Conservation (phyloP, 2,329 filamentous ascomycete species). For the Colletotrichum coccodes region DNA sequence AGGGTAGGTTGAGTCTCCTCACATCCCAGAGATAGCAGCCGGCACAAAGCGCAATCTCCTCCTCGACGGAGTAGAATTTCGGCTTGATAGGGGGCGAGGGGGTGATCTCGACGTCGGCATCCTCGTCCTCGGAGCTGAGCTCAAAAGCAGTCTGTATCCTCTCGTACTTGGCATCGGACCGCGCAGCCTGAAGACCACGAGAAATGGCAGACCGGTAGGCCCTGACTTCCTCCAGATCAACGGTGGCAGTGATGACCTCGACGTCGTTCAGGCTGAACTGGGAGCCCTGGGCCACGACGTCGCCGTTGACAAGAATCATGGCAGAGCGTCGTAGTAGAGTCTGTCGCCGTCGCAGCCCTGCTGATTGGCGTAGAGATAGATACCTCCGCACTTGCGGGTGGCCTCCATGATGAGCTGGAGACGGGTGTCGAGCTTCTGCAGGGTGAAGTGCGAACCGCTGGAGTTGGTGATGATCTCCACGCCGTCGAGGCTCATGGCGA, state of each 20-base stretch:
- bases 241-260: slow-evolving; percentile 72
- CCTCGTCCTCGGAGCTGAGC: slow-evolving; percentile 46
- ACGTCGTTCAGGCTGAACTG: slow-evolving; percentile 65
- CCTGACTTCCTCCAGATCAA: slow-evolving; percentile 78
- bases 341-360: slow-evolving; percentile 68
- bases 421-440: slow-evolving; percentile 71
- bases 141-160: slow-evolving; percentile 50
- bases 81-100: slow-evolving; percentile 57
- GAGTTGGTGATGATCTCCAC: slow-evolving; percentile 79
- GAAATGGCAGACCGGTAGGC: slow-evolving; percentile 66
- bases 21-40: slow-evolving; percentile 74
- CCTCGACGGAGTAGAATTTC: slow-evolving; percentile 69
- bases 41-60: slow-evolving; percentile 73
- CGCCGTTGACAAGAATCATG: slow-evolving; percentile 71
- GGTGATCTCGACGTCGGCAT: slow-evolving; percentile 49
- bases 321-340: slow-evolving; percentile 62
- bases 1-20: not conserved
- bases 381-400: slow-evolving; percentile 57
- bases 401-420: slow-evolving; percentile 74
- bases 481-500: slow-evolving; percentile 54
- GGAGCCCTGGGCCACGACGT: slow-evolving; percentile 57
- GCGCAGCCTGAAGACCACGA: slow-evolving; percentile 67
- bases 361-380: slow-evolving; percentile 62
- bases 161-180: slow-evolving; percentile 54
- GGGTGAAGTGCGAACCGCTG: slow-evolving; percentile 70